These are phyloP conservation scores for Cytospora piceae DNA, from an alignment of 2,329 filamentous ascomycete genomes.

Conservation along the genomic window DNA sequence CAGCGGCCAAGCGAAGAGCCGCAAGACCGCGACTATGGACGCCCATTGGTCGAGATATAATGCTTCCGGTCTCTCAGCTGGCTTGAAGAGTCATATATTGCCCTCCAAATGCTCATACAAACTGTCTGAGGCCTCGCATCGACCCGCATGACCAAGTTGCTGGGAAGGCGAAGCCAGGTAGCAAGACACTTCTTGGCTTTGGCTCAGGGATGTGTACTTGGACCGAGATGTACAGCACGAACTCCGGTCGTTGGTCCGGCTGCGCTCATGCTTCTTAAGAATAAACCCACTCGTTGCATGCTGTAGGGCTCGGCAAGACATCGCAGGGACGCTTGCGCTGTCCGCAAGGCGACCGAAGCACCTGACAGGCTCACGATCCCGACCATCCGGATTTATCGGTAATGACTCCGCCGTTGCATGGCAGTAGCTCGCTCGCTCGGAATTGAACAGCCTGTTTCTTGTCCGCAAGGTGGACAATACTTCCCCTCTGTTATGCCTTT, in stretches of 20 bases:
- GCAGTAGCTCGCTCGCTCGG: conserved; percentile 22
- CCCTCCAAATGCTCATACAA: background rate
- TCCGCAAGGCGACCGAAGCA: background rate
- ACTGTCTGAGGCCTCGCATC: background rate
- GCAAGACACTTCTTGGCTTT: background rate
- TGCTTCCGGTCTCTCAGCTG: background rate
- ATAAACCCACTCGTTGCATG: background rate
- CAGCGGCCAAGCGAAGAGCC: background rate
- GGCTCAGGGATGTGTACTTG: background rate
- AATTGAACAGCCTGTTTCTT: conserved; percentile 6
- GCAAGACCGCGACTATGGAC: background rate
- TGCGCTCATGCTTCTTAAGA: background rate
- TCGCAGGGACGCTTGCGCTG: conserved; percentile 5
- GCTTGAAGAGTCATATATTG: background rate
- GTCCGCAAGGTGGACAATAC: conserved; percentile 1
- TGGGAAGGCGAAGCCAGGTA: background rate
- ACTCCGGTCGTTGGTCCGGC: background rate
- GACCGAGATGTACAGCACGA: background rate
- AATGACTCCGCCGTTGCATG: conserved; percentile 11
- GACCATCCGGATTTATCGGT: conserved; percentile 15
- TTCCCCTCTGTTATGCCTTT: conserved; percentile 1
- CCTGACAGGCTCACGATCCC: conserved; percentile 12
- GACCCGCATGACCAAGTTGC: background rate
- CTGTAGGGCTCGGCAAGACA: conserved; percentile 5
- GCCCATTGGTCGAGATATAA: background rate